Base-by-base conservation (phyloP, 2,329 filamentous ascomycete genomes). In the Pyricularia grisea region DNA sequence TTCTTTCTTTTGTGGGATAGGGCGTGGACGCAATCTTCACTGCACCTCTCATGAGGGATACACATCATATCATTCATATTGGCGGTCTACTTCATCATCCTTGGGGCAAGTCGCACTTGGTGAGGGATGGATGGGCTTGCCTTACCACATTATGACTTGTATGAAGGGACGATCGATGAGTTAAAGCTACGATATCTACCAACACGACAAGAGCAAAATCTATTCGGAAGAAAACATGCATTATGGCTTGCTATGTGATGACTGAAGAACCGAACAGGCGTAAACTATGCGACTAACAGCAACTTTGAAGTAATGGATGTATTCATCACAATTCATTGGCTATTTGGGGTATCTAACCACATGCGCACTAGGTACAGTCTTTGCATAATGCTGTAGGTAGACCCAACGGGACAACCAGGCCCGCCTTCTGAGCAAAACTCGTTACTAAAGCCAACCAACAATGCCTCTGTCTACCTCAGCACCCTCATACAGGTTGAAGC, bases 131-230 rank as follows among this genome's bases (percentile, higher is more conserved):
- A 55, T 10, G 42, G 42, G 42, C 42, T 55, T 55, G 42, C 42
- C 11, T n/a, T 55, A 55, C 42, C 7, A 55, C 42, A 66, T 67
- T 58, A 67, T 67, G 66, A 67, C 66, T 28, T 63, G 66, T 58
- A 67, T 31, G 66, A 67, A 30, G 66, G 66, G 66, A 67, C 55
- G 30, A 31, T 58, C 66, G 66, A 67, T 67, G 66, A 60, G 66
- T 67, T 67, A 60, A 14, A 28, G 60, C 60, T 63, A 63, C 60
- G 25, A 63, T 63, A 63, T 63, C 60, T 63, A 63, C 60, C 60
- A 63, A 63, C n/a, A 63, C 27, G 25, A 63, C 23, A 28, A 63
- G 25, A 61, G 58, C 58, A 28, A 28, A 63, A 63, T 28, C 17
- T 20, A 28, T 28, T 63, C 30, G 14, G 25, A 27, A 11, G 3